These are phyloP conservation scores for Xylaria sp. DNA, from an alignment of 2,329 filamentous ascomycete species.

Conservation along the genomic window DNA sequence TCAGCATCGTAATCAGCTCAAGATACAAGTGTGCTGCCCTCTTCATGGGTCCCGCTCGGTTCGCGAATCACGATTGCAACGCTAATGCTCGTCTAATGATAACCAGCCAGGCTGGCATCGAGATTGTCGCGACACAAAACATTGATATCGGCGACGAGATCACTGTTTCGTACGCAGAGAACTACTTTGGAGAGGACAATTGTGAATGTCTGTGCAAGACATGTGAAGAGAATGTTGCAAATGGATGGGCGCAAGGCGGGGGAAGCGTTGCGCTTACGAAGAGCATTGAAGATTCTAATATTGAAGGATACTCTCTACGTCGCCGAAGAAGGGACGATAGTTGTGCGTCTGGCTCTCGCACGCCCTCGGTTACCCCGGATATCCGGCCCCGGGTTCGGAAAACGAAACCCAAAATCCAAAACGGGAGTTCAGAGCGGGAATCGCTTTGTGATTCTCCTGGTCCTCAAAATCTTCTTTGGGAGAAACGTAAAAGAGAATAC, in stretches of 20 bases:
- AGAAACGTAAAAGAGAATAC: conserved; percentile 56
- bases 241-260: conserved; percentile 79
- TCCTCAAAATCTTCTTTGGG: conserved; percentile 43
- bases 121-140: conserved; percentile 83
- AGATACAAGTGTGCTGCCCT: conserved; percentile 89
- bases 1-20: conserved; percentile 95
- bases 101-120: conserved; percentile 84
- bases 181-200: conserved; percentile 95
- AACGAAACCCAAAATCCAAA: conserved; percentile 50
- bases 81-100: conserved; percentile 91
- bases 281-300: conserved; percentile 63
- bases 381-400: conserved; percentile 63
- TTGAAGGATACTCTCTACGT: conserved; percentile 66
- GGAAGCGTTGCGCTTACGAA: conserved; percentile 58
- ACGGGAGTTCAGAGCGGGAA: conserved; percentile 50
- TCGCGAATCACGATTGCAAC: conserved; percentile 96
- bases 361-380: conserved; percentile 66
- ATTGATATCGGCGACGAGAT: conserved; percentile 94
- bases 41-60: conserved; percentile 93
- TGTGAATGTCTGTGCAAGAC: conserved; percentile 93
- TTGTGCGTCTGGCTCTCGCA: conserved; percentile 62
- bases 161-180: conserved; percentile 93
- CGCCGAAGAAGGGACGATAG: conserved; percentile 63
- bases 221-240: conserved; percentile 78
- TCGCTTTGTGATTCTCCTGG: conserved; percentile 52